A percentile compares a stretch with the other conserved stretches of the same genome.
These are phyloP conservation scores for Microbotryomycetes sp. DNA, from an alignment of 1,284 basidiomycete species.

Conservation along the genomic window DNA sequence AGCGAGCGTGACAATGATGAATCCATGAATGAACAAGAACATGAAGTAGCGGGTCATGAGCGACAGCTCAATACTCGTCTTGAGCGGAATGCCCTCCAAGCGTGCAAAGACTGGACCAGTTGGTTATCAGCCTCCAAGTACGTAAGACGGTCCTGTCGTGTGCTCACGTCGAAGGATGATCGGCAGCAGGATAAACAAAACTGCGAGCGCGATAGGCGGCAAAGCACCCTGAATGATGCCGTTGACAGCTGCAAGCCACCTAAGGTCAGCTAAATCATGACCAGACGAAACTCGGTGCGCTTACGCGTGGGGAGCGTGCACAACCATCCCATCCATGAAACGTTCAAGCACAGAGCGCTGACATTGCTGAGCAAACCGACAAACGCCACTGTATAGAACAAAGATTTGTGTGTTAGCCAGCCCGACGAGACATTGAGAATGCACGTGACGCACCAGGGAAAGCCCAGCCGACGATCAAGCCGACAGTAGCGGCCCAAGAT, in stretches of 20 bases:
- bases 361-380: conserved; percentile 82
- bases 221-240: conserved; percentile 89
- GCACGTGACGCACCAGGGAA: conserved; percentile 47
- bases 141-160: too few relatives aligned
- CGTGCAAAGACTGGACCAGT: conserved; percentile 53
- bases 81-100: conserved; percentile 73
- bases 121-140: too few relatives aligned
- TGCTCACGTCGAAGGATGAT: conserved; percentile 65
- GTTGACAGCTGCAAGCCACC: conserved; percentile 46
- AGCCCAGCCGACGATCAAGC: conserved; percentile 58
- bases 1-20: conserved; percentile 74
- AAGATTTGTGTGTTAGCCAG: not conserved
- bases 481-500: conserved; percentile 50
- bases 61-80: conserved; percentile 74
- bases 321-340: conserved; percentile 74
- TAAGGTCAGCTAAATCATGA: not conserved
- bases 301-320: conserved; percentile 55
- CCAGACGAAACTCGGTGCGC: conserved; percentile 3
- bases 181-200: conserved; percentile 86
- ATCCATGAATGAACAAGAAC: conserved; percentile 82
- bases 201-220: conserved; percentile 72
- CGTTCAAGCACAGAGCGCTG: conserved; percentile 56
- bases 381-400: conserved; percentile 49
- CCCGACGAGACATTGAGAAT: conserved; percentile 40
- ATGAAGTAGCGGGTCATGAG: conserved; percentile 87